phyloP scores from a whole-genome alignment of 2,329 filamentous ascomycete genomes.

The Escovopsis sp. region DNA sequence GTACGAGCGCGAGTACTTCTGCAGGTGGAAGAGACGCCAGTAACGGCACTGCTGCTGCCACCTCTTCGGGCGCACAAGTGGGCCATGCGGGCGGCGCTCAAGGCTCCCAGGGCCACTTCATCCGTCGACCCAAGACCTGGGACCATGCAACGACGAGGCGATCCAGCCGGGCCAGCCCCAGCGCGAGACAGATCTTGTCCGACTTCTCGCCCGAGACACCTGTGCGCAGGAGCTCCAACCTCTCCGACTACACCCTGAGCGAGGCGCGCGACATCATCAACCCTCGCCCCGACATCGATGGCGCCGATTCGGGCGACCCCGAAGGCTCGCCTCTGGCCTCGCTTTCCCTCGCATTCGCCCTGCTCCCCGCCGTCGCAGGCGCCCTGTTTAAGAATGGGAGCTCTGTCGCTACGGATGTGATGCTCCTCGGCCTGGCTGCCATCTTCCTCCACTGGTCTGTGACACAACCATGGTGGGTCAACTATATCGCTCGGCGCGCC shows the following conservation, averaged over 20 bases:
- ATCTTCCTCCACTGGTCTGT: constrained; percentile 90
- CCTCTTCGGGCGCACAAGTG: neutral
- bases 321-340: constrained; percentile 61
- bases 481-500: neutral
- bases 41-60: too few relatives aligned
- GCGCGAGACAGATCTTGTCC: constrained; percentile 9
- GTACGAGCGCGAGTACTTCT: too few relatives aligned
- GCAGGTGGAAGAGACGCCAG: too few relatives aligned
- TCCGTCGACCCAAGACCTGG: constrained; percentile 28
- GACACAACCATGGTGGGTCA: constrained; percentile 63
- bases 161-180: constrained; percentile 5
- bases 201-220: constrained; percentile 15
- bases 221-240: constrained; percentile 58
- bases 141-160: constrained; percentile 19
- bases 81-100: neutral
- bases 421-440: constrained; percentile 64
- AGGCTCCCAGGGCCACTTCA: constrained; percentile 18
- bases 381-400: constrained; percentile 75
- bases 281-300: constrained; percentile 21
- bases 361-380: constrained; percentile 75
- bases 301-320: constrained; percentile 23
- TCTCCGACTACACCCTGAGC: constrained; percentile 61
- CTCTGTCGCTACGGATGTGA: constrained; percentile 69
- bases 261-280: constrained; percentile 58
- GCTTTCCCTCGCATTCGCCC: constrained; percentile 66